A percentile compares a stretch with the other conserved stretches of the same genome.
Evolutionary conservation across 805 yeast species (phyloP).

Genomic region (Barnettozyma sp.): DNA sequence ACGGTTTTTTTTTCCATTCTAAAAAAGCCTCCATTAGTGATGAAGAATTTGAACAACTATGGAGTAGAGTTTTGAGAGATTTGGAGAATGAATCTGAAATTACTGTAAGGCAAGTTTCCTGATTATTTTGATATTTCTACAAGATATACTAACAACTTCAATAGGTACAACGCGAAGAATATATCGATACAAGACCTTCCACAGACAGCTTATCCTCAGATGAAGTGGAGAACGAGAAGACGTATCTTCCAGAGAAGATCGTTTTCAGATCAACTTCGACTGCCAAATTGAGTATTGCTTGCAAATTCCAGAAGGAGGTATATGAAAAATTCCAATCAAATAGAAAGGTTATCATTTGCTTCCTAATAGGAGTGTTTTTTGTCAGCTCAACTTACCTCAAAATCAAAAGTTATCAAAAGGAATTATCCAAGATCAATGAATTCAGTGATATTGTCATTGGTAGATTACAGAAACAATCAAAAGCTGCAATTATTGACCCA

Average conservation of each 20-base stretch:
- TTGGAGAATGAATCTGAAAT: slow-evolving; percentile 62
- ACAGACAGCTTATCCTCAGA: slow-evolving; percentile 31
- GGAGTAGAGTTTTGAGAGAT: slow-evolving; percentile 58
- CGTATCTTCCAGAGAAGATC: slow-evolving; percentile 29
- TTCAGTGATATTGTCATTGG: slow-evolving; percentile 42
- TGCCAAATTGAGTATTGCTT: slow-evolving; percentile 50
- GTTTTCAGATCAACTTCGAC: slow-evolving; percentile 69
- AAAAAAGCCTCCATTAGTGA: slow-evolving; percentile 32
- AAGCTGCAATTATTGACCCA: slow-evolving; percentile 26
- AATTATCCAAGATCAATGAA: slow-evolving; percentile 37
- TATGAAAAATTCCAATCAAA: slow-evolving; percentile 31
- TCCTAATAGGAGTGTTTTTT: slow-evolving; percentile 12
- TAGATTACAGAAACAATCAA: slow-evolving; percentile 43
- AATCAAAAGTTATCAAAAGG: slow-evolving; percentile 31
- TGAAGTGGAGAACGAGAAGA: slow-evolving; percentile 32
- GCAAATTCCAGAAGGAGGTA: slow-evolving; percentile 49
- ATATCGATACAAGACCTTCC: slow-evolving; percentile 37
- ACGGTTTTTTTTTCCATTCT: slow-evolving; percentile 40
- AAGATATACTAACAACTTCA: slow-evolving; percentile 19
- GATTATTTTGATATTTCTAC: slow-evolving; percentile 2
- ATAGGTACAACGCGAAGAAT: slow-evolving; percentile 24
- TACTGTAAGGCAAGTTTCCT: slow-evolving; percentile 67
- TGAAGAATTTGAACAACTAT: slow-evolving; percentile 68
- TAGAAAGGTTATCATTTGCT: slow-evolving; percentile 15
- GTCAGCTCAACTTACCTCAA: slow-evolving; percentile 27